Conservation (phyloP, 192 early-diverging fungal species). For the Obelidium mucronatum region DNA sequence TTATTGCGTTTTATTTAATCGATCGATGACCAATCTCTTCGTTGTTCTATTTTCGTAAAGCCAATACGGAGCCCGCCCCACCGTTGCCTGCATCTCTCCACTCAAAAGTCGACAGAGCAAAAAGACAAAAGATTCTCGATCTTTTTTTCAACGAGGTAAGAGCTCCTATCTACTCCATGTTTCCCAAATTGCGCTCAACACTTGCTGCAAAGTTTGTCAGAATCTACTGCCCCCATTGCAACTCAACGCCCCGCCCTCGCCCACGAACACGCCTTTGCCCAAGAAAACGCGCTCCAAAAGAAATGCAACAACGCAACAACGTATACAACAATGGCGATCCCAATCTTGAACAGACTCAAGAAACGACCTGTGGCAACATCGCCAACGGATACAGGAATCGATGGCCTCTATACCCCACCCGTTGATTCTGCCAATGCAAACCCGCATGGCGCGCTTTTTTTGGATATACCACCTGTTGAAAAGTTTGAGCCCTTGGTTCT, state of each 20-base stretch:
- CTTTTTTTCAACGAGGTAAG: constrained; percentile 39
- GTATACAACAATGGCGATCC: constrained; percentile 50
- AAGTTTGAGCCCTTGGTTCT: constrained; percentile 1
- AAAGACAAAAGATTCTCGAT: constrained; percentile 47
- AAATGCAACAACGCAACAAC: constrained; percentile 50
- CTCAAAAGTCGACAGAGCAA: constrained; percentile 39
- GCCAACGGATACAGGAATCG: constrained; percentile 66
- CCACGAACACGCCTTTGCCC: constrained; percentile 57
- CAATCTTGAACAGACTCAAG: constrained; percentile 60
- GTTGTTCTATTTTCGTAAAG: too few species aligned
- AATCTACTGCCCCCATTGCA: constrained; percentile 58
- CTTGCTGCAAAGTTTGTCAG: too few species aligned
- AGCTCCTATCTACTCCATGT: constrained; percentile 1
- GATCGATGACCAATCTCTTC: too few species aligned
- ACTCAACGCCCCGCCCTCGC: constrained; percentile 44
- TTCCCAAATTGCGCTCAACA: constrained; percentile 56
- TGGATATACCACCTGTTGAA: not conserved
- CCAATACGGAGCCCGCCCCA: too few species aligned
- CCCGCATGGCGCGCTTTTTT: not conserved
- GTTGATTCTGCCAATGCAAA: not conserved
- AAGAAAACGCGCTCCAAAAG: constrained; percentile 51
- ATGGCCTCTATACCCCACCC: constrained; percentile 59
- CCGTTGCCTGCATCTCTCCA: constrained; percentile 30
- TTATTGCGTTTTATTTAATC: too few species aligned
- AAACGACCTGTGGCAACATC: constrained; percentile 55